phyloP scores from a whole-genome alignment of 805 yeast genomes.

The Metschnikowia koreensis region DNA sequence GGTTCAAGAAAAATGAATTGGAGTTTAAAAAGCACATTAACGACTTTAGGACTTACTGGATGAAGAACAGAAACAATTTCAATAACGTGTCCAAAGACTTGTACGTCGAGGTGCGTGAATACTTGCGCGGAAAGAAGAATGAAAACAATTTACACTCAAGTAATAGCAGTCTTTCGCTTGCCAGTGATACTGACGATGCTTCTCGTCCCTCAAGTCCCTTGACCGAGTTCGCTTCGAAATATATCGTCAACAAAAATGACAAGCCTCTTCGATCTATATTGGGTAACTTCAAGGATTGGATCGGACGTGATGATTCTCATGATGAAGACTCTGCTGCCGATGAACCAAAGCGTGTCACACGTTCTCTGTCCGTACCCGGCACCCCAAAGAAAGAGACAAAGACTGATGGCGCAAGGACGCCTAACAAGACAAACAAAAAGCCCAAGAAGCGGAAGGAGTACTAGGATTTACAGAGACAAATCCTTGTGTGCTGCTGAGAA shows the following conservation, averaged over 20 bases:
- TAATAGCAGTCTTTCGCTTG: slow-evolving; percentile 18
- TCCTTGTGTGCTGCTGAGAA: not conserved
- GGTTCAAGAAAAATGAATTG: slow-evolving; percentile 96
- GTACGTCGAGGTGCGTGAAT: slow-evolving; percentile 81
- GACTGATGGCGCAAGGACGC: not conserved
- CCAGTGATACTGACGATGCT: slow-evolving; percentile 30
- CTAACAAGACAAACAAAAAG: slow-evolving; percentile 2
- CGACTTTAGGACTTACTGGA: slow-evolving; percentile 85
- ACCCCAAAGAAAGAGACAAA: slow-evolving; percentile 3
- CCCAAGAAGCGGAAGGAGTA: slow-evolving; percentile 9
- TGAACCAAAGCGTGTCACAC: slow-evolving; percentile 15
- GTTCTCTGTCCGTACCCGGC: slow-evolving; percentile 5
- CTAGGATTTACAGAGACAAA: not conserved
- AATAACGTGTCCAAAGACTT: slow-evolving; percentile 77
- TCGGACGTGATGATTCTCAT: slow-evolving; percentile 29
- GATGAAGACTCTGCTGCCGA: slow-evolving; percentile 30
- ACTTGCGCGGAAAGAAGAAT: slow-evolving; percentile 48
- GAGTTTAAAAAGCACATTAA: slow-evolving; percentile 88
- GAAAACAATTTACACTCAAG: slow-evolving; percentile 21
- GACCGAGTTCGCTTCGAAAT: slow-evolving; percentile 63
- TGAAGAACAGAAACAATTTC: slow-evolving; percentile 63
- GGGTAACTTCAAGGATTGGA: slow-evolving; percentile 45
- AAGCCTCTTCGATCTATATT: slow-evolving; percentile 30
- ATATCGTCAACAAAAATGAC: slow-evolving; percentile 53
- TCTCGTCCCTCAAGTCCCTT: slow-evolving; percentile 50